Conservation (phyloP, 805 yeast species). For the Vanderwaltozyma verrucispora region DNA sequence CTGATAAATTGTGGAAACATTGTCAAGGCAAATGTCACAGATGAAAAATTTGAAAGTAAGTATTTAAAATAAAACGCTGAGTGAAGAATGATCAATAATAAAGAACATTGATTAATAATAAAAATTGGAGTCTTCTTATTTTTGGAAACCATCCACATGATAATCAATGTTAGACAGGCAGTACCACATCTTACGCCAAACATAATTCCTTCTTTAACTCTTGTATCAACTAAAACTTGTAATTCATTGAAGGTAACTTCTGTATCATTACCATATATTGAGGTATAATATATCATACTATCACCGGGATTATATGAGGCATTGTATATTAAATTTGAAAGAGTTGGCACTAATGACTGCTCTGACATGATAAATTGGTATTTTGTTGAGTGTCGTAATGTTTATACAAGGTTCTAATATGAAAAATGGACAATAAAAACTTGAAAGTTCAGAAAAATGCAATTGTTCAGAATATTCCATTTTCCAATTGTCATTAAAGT, state of each 20-base stretch:
- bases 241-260: constrained; percentile 33
- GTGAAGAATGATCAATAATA: constrained; percentile 49
- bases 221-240: constrained; percentile 29
- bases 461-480: no score
- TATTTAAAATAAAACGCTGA: constrained; percentile 50
- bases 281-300: constrained; percentile 31
- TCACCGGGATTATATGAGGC: constrained; percentile 18
- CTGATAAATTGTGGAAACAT: constrained; percentile 35
- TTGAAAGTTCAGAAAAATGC: no score
- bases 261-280: constrained; percentile 31
- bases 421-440: no score
- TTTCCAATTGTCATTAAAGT: no score
- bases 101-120: constrained; percentile 51
- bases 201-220: constrained; percentile 34
- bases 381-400: no score
- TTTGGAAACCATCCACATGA: constrained; percentile 39
- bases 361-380: background rate
- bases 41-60: constrained; percentile 41
- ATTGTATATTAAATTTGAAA: constrained; percentile 4
- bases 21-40: constrained; percentile 39
- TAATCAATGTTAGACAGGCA: constrained; percentile 35
- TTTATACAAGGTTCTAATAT: no score
- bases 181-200: constrained; percentile 54
- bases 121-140: constrained; percentile 60
- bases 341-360: background rate